Evolutionary conservation across 495 filamentous ascomycete species (phyloP), one percentile per base, ranked within the genome.

Genomic region (Thermothielavioides terrestris): DNA sequence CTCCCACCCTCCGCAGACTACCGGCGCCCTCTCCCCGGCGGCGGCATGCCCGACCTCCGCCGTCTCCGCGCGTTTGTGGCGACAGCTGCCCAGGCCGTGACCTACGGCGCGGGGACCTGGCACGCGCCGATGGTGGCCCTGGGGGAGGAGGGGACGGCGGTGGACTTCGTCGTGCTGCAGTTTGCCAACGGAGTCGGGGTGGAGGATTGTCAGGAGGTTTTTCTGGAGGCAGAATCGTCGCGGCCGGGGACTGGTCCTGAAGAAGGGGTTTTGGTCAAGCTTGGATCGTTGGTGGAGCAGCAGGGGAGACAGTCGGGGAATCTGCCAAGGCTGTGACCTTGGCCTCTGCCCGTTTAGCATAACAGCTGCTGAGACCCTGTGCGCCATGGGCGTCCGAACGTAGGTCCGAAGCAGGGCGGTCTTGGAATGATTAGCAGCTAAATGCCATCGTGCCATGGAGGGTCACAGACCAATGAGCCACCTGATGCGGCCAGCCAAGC

Each of bases 71-170:
- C 88, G 1, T 97, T 95, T 60, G 61, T 91, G 23, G 91, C 86
- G 10, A 77, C 70, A n/a, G 82, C 83, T 6, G 73, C 78, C 11
- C 86, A 94, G 73, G 90, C 88, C 2, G 86, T 98, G 17, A 95
- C 89, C 14, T 98, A 97, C 68, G 86, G 78, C 11, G 79, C 84
- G 14, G 92, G 88, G 14, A 95, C 88, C 36, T 98, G 94, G 91
- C 92, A 98, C 76, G 89, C 91, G 54, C 92, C 92, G 2, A 97
- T 98, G 92, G 88, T 85, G 14, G 89, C 88, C 38, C 60, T 96
- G 18, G 92, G 91, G 1, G 59, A 69, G 39, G 55, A 72, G 28
- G 71, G 78, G 18, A 77, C 89, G 23, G 83, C 85, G 58, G 25
- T 76, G 10, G 71, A 74, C 36, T 98, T 97, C 68, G 80, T 95